Base-by-base conservation (phyloP, 345 rosid genomes). In the Pistacia integerrima region DNA sequence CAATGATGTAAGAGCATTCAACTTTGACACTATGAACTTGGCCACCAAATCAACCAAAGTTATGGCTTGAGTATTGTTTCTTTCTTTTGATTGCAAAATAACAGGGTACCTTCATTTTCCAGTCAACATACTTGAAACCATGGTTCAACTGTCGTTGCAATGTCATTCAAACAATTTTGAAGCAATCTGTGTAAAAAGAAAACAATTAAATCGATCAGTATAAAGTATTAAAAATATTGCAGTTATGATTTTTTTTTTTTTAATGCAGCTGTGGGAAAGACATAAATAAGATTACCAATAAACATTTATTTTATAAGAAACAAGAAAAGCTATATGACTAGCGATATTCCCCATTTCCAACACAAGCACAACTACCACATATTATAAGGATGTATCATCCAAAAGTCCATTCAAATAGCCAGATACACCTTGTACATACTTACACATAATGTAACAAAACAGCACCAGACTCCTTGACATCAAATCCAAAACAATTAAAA, bases 41-140 rank as follows among this genome's bases (percentile, higher is more conserved):
- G 44, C 12, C 18, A 69, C 5, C 63, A 70, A 70, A 57, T 1
- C 55, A 58, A 22, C 1, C 18, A 5, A 11, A 8, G 22, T 71
- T 44, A 58, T 1, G 65, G 46, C 64, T 38, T 36, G 11, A 33
- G 41, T 4, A 9, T 51, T 48, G n/a, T 33, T 17, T 30, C 46
- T 38, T 38, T 8, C 4, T 14, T 12, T 25, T 44, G 66, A 57
- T 11, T 1, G 58, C 33, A 1, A 22, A 56, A 54, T 57, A 54
- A 4, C 2, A 71, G 36, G 11, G 73, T 85, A 88, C 93, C 90
- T 88, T 74, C 89, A 86, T 67, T 90, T 91, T 77, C 89, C 91
- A 1, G 82, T 75, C 76, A 74, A 75, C 80, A 74, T 83, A 71
- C 88, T 87, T 51, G 93, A 90, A 67, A 87, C 72, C 90, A 88